Evolutionary conservation across 495 filamentous ascomycete species (phyloP), one percentile per base, ranked within the genome.

Genomic region (Penicillium riverlandense): DNA sequence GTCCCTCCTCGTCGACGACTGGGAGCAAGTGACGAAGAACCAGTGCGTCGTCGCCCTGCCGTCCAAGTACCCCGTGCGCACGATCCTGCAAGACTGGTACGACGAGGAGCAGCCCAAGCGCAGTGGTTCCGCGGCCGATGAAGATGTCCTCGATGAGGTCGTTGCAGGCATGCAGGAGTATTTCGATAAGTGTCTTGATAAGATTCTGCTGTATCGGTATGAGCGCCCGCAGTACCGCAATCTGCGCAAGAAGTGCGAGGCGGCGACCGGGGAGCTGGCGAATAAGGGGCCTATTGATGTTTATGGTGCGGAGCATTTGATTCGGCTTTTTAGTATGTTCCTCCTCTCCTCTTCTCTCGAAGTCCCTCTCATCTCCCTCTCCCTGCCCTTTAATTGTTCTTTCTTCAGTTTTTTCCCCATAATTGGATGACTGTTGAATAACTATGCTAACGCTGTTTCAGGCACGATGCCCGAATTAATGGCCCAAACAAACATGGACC

Each of bases 11-110:
- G 92, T 98, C 33, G 92, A 98, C 55, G 92, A 98, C 67, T 98
- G 92, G 92, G 92, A 98, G 65, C 94, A 95, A 53, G 80, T 96
- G 39, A 98, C 92, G 38, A 97, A 97, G 72, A 88, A 90, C 56
- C 78, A 84, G 48, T 84, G 87, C 53, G 80, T 96, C 3, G 87
- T 96, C 11, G 79, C 82, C 0, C 73, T 98, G 8, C 92, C 92
- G 0, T 78, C 85, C n/a, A 68, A 74, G 15, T 74, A 80, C 39
- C 82, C 88, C 2, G 86, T 90, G 41, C 77, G 78, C 45, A 62
- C 80, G 44, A 90, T 98, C 47, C 66, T 98, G 6, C 73, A 86
- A 30, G 83, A 86, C 45, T 98, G 94, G 58, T 67, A 80, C 29
- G 74, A 75, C 2, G 74, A 79, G 37, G 84, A 91, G 64, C 78